Evolutionary conservation across 805 yeast genomes (phyloP).

Genomic region (Peterozyma xylosa): DNA sequence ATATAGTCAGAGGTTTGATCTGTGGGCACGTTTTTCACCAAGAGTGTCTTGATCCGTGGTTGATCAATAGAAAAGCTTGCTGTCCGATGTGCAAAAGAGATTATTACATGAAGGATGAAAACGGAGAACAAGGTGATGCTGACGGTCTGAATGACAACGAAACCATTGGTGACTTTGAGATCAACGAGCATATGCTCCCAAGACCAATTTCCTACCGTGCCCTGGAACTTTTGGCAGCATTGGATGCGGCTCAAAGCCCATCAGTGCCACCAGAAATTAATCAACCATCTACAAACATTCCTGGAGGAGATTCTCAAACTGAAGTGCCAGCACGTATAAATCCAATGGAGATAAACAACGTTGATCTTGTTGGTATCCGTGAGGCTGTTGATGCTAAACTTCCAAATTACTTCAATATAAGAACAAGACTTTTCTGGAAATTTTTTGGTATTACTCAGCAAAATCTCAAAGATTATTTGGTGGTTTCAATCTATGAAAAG

Average conservation of each 20-base stretch:
- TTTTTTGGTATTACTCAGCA: constrained; percentile 44
- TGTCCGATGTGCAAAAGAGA: constrained; percentile 82
- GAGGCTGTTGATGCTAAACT: constrained; percentile 7
- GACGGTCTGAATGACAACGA: constrained; percentile 2
- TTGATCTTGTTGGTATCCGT: constrained; percentile 12
- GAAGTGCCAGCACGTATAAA: not conserved
- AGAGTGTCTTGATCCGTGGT: constrained; percentile 78
- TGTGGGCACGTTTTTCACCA: constrained; percentile 84
- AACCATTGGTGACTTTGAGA: constrained; percentile 13
- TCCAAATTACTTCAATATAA: constrained; percentile 18
- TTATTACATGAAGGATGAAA: constrained; percentile 36
- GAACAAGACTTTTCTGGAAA: constrained; percentile 38
- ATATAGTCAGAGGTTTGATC: constrained; percentile 60
- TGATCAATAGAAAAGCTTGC: constrained; percentile 64
- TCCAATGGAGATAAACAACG: not conserved
- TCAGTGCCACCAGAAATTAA: not conserved
- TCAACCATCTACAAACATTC: constrained; percentile 1
- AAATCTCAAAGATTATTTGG: constrained; percentile 47
- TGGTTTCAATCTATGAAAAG: constrained; percentile 26
- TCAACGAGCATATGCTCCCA: constrained; percentile 13
- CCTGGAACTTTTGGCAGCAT: constrained; percentile 16
- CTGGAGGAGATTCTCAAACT: not conserved
- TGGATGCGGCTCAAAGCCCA: constrained; percentile 8
- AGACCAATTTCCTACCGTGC: constrained; percentile 19
- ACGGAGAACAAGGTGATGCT: constrained; percentile 13